Base-by-base conservation (phyloP, 1,139 yeast genomes). In the Pichia sp. region DNA sequence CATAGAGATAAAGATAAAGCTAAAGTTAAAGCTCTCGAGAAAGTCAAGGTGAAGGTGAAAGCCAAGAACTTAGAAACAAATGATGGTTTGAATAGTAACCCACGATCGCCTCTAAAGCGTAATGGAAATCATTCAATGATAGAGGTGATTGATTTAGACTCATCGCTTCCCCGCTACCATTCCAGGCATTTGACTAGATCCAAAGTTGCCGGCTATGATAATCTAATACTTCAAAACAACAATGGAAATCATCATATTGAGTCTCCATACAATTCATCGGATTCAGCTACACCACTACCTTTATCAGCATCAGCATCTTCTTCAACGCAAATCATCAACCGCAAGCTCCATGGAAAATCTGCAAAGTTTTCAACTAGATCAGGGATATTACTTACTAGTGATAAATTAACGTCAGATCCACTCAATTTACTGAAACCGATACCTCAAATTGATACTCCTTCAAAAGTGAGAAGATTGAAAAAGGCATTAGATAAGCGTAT, bases 181-280 rank as follows among this genome's bases (percentile, higher is more conserved):
- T 40, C 46, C 3, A 40, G 38, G 12, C 46, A 40, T 33, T 28
- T 43, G 39, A 44, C 47, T 2, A 22, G 47, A 4, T 41, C 47
- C 1, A 44, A 39, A 22, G 47, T 44, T 2, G 34, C 34, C 10
- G 45, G 43, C 5, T 19, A 38, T 31, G 46, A 40, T 24, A 40
- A 40, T 22, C 38, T 43, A 17, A n/a, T 38, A 8, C 36, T 43
- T 4, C 10, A 20, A 23, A 17, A n/a, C 12, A 15, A 17, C 33
- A 20, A 19, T n/a, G 10, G 21, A n/a, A 15, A 11, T 18, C 12
- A n/a, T 17, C 2, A 6, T 25, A n/a, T 9, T 25, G 12, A 37
- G 37, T n/a, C n/a, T n/a, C n/a, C n/a, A n/a, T n/a, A n/a, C n/a
- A n/a, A n/a, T n/a, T n/a, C 5, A 37, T 39, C 5, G 42, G 35